Conservation (phyloP, 2,329 filamentous ascomycete species). For the Xylaria multiplex region DNA sequence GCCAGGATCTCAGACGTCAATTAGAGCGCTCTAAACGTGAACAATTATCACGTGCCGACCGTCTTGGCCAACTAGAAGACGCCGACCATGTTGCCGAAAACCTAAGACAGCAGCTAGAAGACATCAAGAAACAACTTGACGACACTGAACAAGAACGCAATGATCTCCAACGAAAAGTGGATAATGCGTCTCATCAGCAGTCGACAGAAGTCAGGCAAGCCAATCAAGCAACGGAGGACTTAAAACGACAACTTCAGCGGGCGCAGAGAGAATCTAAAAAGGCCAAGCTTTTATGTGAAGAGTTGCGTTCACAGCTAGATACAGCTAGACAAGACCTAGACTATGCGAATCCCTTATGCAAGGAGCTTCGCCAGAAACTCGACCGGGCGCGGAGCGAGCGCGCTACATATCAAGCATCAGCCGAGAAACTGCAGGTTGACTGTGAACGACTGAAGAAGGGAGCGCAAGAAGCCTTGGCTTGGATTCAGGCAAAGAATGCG, state of each 20-base stretch:
- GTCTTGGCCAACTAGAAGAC: slow-evolving; percentile 40
- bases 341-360: slow-evolving; percentile 45
- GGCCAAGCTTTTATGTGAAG: slow-evolving; percentile 60
- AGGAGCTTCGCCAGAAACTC: slow-evolving; percentile 71
- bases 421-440: slow-evolving; percentile 65
- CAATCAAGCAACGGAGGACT: slow-evolving; percentile 39
- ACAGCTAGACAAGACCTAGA: slow-evolving; percentile 41
- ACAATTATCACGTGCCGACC: slow-evolving; percentile 39
- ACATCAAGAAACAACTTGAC: slow-evolving; percentile 74
- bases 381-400: slow-evolving; percentile 75
- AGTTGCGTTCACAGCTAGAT: slow-evolving; percentile 47
- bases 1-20: slow-evolving; percentile 57
- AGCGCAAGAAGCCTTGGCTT: slow-evolving; percentile 52
- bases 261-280: slow-evolving; percentile 62
- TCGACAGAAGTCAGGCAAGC: slow-evolving; percentile 56
- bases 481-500: slow-evolving; percentile 48
- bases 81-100: slow-evolving; percentile 49
- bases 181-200: slow-evolving; percentile 51
- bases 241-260: slow-evolving; percentile 45
- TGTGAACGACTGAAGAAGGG: slow-evolving; percentile 57
- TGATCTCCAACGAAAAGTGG: slow-evolving; percentile 43
- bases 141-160: slow-evolving; percentile 61
- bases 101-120: slow-evolving; percentile 56
- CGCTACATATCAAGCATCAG: slow-evolving; percentile 63
- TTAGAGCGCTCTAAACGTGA: slow-evolving; percentile 48